Conservation (phyloP, 2,329 filamentous ascomycete species). For the Sphaerulina populicola region DNA sequence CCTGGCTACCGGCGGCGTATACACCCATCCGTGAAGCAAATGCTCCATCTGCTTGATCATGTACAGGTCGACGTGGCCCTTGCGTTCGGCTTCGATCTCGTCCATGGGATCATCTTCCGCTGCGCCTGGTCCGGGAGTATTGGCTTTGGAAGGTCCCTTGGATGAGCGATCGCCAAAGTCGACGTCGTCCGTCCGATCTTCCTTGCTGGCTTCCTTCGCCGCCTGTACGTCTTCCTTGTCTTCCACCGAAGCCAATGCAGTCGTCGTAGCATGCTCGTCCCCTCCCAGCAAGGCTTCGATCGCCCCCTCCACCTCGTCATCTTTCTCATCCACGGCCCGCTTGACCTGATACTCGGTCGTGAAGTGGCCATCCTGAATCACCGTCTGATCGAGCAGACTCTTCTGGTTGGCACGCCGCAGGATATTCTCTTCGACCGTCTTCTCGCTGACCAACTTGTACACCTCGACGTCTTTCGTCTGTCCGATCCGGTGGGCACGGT, state of each 20-base stretch:
- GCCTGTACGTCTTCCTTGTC: conserved; percentile 86
- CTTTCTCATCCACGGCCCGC: conserved; percentile 38
- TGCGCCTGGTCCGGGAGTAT: conserved; percentile 27
- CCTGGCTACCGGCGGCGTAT: conserved; percentile 31
- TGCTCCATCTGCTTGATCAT: conserved; percentile 33
- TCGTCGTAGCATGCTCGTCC: conserved; percentile 55
- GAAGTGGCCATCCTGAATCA: conserved; percentile 96
- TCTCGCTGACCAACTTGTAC: conserved; percentile 57
- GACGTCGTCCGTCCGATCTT: conserved; percentile 72
- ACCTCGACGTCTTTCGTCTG: conserved; percentile 97
- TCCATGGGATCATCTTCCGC: conserved; percentile 37
- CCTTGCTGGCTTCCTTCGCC: conserved; percentile 77
- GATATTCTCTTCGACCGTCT: conserved; percentile 95
- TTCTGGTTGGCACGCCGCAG: conserved; percentile 94
- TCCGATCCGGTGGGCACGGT: conserved; percentile 91
- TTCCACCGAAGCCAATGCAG: conserved; percentile 79
- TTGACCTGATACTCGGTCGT: conserved; percentile 70
- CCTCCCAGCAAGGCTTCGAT: conserved; percentile 74
- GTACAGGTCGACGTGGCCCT: conserved; percentile 61
- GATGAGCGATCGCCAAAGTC: conserved; percentile 60
- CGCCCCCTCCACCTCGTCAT: conserved; percentile 65
- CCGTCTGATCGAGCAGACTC: conserved; percentile 92
- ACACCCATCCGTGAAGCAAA: conserved; percentile 28
- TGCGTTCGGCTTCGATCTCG: conserved; percentile 48
- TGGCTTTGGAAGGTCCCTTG: conserved; percentile 36